phyloP scores from a whole-genome alignment of 768 basidiomycete species.

The Suillus alpinus region DNA sequence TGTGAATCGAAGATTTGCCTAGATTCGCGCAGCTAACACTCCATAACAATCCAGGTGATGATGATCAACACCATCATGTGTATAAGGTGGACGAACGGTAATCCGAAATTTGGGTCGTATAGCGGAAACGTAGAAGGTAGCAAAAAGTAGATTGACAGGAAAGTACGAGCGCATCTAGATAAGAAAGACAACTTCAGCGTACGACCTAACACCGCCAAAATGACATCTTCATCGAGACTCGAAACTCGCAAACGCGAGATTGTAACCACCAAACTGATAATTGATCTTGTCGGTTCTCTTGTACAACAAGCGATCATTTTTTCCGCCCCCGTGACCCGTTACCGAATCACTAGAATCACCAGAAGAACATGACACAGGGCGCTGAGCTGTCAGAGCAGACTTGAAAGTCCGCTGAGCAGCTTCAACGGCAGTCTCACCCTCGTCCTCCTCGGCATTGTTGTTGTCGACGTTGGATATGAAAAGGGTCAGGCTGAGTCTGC shows the following conservation, averaged over 20 bases:
- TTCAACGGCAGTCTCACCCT: slow-evolving; percentile 58
- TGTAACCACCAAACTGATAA: slow-evolving; percentile 94
- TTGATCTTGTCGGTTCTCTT: slow-evolving; percentile 94
- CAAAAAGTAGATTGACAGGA: slow-evolving; percentile 16
- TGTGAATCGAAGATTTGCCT: slow-evolving; percentile 9
- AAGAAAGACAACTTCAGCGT: slow-evolving; percentile 18
- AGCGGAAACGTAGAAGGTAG: slow-evolving; percentile 9
- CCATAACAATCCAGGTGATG: background rate
- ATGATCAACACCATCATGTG: slow-evolving; percentile 3
- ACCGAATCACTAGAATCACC: slow-evolving; percentile 18
- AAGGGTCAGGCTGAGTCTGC: slow-evolving; percentile 78
- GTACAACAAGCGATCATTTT: slow-evolving; percentile 43
- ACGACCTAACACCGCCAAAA: slow-evolving; percentile 9
- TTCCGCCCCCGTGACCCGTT: slow-evolving; percentile 11
- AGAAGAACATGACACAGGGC: slow-evolving; percentile 25
- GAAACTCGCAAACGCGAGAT: slow-evolving; percentile 87
- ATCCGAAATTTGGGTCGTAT: slow-evolving; percentile 8
- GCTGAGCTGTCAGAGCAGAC: slow-evolving; percentile 47
- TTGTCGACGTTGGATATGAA: slow-evolving; percentile 77
- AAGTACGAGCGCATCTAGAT: slow-evolving; percentile 18
- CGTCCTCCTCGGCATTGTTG: slow-evolving; percentile 39
- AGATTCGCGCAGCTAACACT: slow-evolving; percentile 1
- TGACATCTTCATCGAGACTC: slow-evolving; percentile 43
- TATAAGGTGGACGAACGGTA: slow-evolving; percentile 15
- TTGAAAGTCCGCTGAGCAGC: slow-evolving; percentile 73